These are phyloP conservation scores for Salix udensis DNA, from an alignment of 345 rosid genomes.

Conservation along the genomic window DNA sequence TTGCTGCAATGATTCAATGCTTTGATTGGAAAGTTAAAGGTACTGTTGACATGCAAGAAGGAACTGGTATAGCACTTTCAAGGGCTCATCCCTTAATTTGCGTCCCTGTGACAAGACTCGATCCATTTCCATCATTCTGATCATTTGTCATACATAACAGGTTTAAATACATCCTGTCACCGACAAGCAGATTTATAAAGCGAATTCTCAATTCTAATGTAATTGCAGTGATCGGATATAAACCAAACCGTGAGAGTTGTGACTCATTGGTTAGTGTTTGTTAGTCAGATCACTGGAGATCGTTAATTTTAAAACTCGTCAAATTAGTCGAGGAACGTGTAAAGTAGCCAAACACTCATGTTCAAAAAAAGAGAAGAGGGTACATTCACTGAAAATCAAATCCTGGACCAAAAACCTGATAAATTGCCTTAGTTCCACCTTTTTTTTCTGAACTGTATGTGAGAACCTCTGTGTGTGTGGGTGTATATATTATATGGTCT, in stretches of 20 bases:
- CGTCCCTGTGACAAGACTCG: slow-evolving; percentile 40
- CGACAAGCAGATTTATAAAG: not conserved
- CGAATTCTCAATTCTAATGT: not conserved
- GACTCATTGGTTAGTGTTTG: no score
- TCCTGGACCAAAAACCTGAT: not conserved
- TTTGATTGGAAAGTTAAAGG: slow-evolving; percentile 47
- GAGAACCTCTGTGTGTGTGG: no score
- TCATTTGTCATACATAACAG: not conserved
- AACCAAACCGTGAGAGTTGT: no score
- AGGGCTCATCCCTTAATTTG: slow-evolving; percentile 55
- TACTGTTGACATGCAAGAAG: slow-evolving; percentile 55
- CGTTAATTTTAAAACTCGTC: rapidly evolving
- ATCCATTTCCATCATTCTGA: slow-evolving; percentile 34
- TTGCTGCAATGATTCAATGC: slow-evolving; percentile 49
- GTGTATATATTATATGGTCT: no score
- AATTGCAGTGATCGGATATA: not conserved
- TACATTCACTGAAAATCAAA: no score
- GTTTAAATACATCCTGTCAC: not conserved
- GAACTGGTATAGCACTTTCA: slow-evolving; percentile 45
- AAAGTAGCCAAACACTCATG: no score
- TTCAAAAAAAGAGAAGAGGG: no score
- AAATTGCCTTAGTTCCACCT: not conserved
- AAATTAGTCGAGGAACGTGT: rapidly evolving
- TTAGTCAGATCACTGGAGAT: no score
- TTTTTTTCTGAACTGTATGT: no score